Percentiles rank a stretch among this genome's conserved stretches.
Conservation (phyloP, 345 rosid genomes). For the Heritiera littoralis region DNA sequence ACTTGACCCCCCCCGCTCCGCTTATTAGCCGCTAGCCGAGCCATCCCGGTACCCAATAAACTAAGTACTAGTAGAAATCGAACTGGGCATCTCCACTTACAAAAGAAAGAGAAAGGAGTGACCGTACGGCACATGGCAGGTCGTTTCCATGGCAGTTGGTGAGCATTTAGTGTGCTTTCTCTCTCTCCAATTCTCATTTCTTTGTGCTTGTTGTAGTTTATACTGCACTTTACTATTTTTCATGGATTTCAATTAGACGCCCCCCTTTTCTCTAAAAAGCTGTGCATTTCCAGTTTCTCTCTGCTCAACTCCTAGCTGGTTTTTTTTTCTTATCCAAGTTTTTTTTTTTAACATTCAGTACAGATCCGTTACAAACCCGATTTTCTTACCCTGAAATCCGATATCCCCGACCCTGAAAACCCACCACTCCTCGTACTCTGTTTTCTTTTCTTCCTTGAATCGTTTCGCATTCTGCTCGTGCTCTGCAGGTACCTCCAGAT, state of each 20-base stretch:
- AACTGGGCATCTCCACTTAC: conserved; percentile 31
- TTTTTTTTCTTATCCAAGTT: background rate
- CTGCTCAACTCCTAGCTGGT: background rate
- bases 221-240: background rate
- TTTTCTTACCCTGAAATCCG: background rate
- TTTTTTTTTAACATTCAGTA: background rate
- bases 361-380: conserved; percentile 25
- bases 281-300: conserved; percentile 18
- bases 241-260: background rate
- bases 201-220: background rate
- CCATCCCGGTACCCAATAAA: background rate
- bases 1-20: background rate
- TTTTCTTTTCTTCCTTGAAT: background rate
- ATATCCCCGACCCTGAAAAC: background rate
- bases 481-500: conserved; percentile 10
- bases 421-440: background rate
- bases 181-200: conserved; percentile 11
- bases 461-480: conserved; percentile 6
- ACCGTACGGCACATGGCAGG: conserved; percentile 54
- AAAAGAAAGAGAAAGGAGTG: conserved; percentile 12
- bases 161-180: conserved; percentile 55
- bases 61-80: background rate
- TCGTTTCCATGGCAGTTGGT: conserved; percentile 67
- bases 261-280: conserved; percentile 9
- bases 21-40: conserved; percentile 16